These are phyloP conservation scores for Scortechinia acanthostroma DNA, from an alignment of 2,329 filamentous ascomycete species.

Conservation along the genomic window DNA sequence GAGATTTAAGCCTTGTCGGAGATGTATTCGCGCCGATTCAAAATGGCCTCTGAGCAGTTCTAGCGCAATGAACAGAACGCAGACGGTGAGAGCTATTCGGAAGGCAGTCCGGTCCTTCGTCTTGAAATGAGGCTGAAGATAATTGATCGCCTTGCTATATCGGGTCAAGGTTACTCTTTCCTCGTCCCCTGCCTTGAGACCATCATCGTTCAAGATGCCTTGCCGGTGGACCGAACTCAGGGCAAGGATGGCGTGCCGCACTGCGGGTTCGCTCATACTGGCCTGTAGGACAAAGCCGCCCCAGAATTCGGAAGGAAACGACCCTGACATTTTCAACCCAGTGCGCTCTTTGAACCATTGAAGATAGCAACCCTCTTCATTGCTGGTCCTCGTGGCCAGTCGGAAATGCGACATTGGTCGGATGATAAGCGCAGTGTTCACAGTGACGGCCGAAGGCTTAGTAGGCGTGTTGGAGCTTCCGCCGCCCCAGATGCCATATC, in stretches of 20 bases:
- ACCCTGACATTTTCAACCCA: slow-evolving; percentile 20
- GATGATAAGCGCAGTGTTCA: slow-evolving; percentile 8
- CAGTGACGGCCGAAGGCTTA: slow-evolving; percentile 10
- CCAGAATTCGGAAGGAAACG: slow-evolving; percentile 26
- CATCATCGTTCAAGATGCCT: slow-evolving; percentile 5
- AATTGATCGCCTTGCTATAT: slow-evolving; percentile 27
- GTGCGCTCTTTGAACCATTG: slow-evolving; percentile 17
- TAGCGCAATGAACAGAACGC: slow-evolving; percentile 27
- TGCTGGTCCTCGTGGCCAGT: too few relatives aligned
- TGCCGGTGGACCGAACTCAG: slow-evolving; percentile 23
- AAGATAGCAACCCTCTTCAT: slow-evolving; percentile 12
- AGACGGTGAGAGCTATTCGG: slow-evolving; percentile 27
- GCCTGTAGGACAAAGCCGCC: slow-evolving; percentile 25
- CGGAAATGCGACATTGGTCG: slow-evolving; percentile 7
- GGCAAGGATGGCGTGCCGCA: slow-evolving; percentile 30
- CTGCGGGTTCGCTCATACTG: slow-evolving; percentile 23
- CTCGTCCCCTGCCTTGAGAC: slow-evolving; percentile 7
- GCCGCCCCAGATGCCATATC: slow-evolving; percentile 24
- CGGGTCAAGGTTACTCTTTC: slow-evolving; percentile 24
- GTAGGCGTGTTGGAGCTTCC: slow-evolving; percentile 3
- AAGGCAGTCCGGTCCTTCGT: slow-evolving; percentile 14
- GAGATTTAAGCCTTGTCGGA: slow-evolving; percentile 11
- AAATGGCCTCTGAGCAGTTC: slow-evolving; percentile 25
- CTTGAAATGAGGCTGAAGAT: slow-evolving; percentile 17
- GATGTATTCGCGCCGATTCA: slow-evolving; percentile 14